A percentile compares a stretch with the other conserved stretches of the same genome.
Conservation (phyloP, 2,329 filamentous ascomycete genomes). For the Stemphylium vesicarium region DNA sequence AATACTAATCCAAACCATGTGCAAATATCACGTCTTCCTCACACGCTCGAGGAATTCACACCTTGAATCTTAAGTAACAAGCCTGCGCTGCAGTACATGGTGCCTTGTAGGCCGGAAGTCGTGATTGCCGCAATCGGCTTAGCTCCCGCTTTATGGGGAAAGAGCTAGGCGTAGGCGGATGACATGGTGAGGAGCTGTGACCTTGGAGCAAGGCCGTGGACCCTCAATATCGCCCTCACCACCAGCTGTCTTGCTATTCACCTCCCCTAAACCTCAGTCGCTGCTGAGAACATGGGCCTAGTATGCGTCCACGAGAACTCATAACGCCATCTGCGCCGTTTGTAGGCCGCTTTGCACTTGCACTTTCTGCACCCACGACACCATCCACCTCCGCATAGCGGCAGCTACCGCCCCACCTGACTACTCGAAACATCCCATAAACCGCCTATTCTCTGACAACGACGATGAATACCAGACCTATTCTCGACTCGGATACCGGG, state of each 20-base stretch:
- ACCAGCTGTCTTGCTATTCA: conserved; percentile 8
- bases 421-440: background rate
- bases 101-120: background rate
- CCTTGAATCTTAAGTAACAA: background rate
- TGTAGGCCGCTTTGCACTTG: conserved; percentile 15
- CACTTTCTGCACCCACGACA: conserved; percentile 7
- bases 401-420: conserved; percentile 22
- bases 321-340: conserved; percentile 20
- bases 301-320: conserved; percentile 26
- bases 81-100: background rate
- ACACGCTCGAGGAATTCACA: too few species aligned
- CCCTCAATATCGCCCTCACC: conserved; percentile 9
- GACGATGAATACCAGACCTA: conserved; percentile 85
- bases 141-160: conserved; percentile 26
- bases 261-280: conserved; percentile 15
- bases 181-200: conserved; percentile 18
- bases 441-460: background rate
- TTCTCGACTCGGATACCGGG: conserved; percentile 77
- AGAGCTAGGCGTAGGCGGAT: conserved; percentile 23
- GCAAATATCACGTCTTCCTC: too few species aligned
- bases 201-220: conserved; percentile 11
- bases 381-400: conserved; percentile 13
- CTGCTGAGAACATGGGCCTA: conserved; percentile 27
- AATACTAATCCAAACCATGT: background rate
- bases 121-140: conserved; percentile 14